Evolutionary conservation across 2,329 filamentous ascomycete genomes (phyloP).

Genomic region (Apiospora rasikravindrae): DNA sequence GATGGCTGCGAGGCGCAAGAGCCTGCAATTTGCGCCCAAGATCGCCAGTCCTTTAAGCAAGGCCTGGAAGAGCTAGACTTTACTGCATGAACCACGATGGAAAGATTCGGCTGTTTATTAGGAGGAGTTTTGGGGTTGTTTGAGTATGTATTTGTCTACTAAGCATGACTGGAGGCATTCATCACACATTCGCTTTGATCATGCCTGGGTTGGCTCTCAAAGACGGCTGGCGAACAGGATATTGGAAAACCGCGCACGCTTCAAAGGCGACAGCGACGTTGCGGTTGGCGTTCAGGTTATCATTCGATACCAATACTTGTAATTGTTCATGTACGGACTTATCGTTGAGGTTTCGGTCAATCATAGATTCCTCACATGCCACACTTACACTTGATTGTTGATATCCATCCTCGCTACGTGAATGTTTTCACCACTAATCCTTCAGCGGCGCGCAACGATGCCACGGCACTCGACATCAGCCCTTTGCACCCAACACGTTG

Average conservation of each 20-base stretch:
- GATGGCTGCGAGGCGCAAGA: conserved; percentile 77
- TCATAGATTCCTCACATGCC: neutral
- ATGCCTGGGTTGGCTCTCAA: conserved; percentile 1
- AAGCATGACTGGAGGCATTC: conserved; percentile 6
- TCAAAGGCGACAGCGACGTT: conserved; percentile 1
- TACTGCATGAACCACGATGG: neutral
- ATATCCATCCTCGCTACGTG: neutral
- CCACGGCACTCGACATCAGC: too few relatives aligned
- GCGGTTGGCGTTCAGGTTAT: conserved; percentile 12
- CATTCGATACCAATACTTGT: conserved; percentile 10
- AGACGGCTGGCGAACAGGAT: conserved; percentile 6
- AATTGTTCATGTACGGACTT: conserved; percentile 5
- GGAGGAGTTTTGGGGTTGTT: conserved; percentile 6
- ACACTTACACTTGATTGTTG: neutral
- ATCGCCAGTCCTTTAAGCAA: conserved; percentile 73
- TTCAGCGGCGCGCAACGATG: neutral
- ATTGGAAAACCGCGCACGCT: neutral
- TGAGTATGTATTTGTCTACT: conserved; percentile 2
- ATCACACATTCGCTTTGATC: conserved; percentile 12
- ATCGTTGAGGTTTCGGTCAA: neutral
- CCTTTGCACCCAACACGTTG: too few relatives aligned
- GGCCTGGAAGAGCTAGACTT: conserved; percentile 53
- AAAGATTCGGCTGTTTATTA: neutral
- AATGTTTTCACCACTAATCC: neutral
- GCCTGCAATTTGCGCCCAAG: conserved; percentile 77